Conservation (phyloP, 768 basidiomycete genomes). For the Boletus vinaceobasis region DNA sequence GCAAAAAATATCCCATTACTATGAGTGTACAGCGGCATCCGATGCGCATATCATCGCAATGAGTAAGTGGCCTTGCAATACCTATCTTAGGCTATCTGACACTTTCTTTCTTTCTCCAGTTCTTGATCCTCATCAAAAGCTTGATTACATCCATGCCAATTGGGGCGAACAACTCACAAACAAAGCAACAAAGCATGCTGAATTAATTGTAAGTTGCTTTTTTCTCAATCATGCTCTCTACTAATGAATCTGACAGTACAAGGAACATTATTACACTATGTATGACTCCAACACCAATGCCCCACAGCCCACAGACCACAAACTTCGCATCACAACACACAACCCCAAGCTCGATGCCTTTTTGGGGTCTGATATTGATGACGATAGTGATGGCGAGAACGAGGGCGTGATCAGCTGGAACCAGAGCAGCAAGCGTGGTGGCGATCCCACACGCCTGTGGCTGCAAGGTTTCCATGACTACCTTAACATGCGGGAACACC, state of each 20-base stretch:
- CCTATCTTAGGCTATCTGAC: too few relatives aligned
- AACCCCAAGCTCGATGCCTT: too few relatives aligned
- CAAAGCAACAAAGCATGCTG: neutral
- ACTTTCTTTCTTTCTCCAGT: neutral
- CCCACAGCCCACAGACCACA: neutral
- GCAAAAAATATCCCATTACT: neutral
- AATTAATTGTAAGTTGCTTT: neutral
- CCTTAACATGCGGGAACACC: too few relatives aligned
- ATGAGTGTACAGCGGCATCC: neutral
- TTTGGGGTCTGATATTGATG: too few relatives aligned
- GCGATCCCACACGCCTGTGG: too few relatives aligned
- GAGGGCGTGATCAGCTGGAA: too few relatives aligned
- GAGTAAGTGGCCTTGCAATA: slow-evolving; percentile 3
- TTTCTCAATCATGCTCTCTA: neutral
- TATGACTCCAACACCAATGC: too few relatives aligned
- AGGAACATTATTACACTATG: neutral
- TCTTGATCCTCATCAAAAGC: slow-evolving; percentile 4
- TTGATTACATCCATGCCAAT: neutral
- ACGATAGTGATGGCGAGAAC: too few relatives aligned
- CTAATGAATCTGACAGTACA: slow-evolving; percentile 5
- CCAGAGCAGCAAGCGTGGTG: too few relatives aligned
- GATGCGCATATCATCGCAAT: slow-evolving; percentile 4
- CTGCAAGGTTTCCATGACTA: too few relatives aligned
- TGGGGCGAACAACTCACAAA: neutral
- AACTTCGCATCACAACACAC: neutral